Evolutionary conservation across 2,329 filamentous ascomycete species (phyloP), one percentile per base, ranked within the genome.

Genomic region (Talaromyces sp.): DNA sequence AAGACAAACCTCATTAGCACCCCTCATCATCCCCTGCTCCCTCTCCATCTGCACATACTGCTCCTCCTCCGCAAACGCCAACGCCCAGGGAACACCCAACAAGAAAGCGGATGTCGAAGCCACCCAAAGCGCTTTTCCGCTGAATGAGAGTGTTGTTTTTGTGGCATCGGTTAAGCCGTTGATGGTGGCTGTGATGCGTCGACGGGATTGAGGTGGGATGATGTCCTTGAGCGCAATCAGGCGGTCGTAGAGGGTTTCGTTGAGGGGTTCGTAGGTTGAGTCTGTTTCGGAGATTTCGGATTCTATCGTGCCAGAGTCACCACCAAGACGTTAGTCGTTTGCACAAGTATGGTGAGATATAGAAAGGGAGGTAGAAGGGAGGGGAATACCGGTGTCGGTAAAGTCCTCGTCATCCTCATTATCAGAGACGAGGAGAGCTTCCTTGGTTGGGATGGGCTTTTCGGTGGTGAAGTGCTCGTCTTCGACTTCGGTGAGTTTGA

Each of bases 21-120:
- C 88, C 86, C 97, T 92, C 79, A 95, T 91, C 92, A 97, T 95
- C 79, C 91, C 89, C 87, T 93, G 93, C 83, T 97, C 94, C 80
- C 93, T 89, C 88, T 99, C 95, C 92, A 97, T 96, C 84, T 97
- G 94, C 70, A 94, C 85, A 78, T 96, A 88, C 84, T 97, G 92
- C 85, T 97, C 93, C 84, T 99, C 95, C 84, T 99, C 95, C 69
- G 91, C 89, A 77, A 93, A 94, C 66, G 93, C 94, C 71, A 99
- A 84, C 66, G 93, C 93, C 85, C 93, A 98, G 64, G 95, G 95
- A 61, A 98, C 92, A 72, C 93, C 93, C 69, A 98, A 82, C 76
- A 99, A 83, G 75, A 99, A 86, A 67, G 92, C 92, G 68, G 90
- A 93, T 69, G 93, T 97, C 80, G 89, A 92, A 66, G 99, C 83